phyloP scores from a whole-genome alignment of 805 yeast species.

The Wickerhamomyces bisporus region DNA sequence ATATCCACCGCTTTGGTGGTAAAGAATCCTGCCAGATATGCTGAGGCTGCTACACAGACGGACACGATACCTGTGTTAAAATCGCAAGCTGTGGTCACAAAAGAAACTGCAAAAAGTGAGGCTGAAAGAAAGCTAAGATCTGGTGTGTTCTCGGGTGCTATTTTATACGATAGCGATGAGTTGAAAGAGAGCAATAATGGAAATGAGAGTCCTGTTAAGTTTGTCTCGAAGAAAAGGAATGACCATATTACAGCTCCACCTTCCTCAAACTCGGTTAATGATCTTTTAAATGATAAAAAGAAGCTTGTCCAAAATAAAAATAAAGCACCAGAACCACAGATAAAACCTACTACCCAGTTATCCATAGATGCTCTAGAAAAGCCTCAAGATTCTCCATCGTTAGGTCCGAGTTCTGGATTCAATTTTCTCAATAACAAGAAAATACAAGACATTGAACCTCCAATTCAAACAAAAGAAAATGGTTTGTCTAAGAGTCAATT shows the following conservation, averaged over 20 bases:
- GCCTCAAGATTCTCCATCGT: neutral
- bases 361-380: neutral
- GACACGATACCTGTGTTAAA: constrained; percentile 15
- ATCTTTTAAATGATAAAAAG: constrained; percentile 12
- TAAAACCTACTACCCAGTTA: neutral
- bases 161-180: constrained; percentile 21
- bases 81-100: constrained; percentile 12
- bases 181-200: constrained; percentile 9
- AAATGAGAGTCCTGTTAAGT: constrained; percentile 18
- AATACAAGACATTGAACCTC: neutral
- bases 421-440: constrained; percentile 16
- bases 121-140: constrained; percentile 18
- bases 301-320: constrained; percentile 14
- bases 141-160: constrained; percentile 23
- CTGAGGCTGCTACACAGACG: constrained; percentile 21
- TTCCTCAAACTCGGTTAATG: constrained; percentile 10
- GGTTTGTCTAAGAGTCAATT: neutral
- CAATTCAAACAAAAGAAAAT: too few relatives aligned
- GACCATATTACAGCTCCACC: constrained; percentile 1
- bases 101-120: constrained; percentile 9
- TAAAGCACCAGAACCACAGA: constrained; percentile 1
- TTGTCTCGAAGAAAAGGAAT: constrained; percentile 5
- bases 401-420: constrained; percentile 27
- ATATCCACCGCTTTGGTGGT: neutral
- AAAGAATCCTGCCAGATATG: constrained; percentile 5